phyloP scores from a whole-genome alignment of 2,329 filamentous ascomycete genomes.

The Arachnopeziza araneosa region DNA sequence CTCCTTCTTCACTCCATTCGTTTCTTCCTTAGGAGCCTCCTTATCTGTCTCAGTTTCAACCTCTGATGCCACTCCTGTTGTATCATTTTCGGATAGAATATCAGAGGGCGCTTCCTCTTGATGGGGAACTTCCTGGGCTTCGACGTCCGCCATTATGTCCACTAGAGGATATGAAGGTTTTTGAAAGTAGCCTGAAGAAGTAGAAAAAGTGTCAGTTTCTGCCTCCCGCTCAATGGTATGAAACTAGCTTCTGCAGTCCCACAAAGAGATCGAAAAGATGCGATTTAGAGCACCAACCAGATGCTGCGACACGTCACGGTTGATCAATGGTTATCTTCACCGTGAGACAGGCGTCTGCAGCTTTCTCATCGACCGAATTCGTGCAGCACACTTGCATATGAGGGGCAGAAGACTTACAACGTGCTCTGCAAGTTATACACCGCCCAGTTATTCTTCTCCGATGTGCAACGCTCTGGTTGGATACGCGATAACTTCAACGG shows the following conservation, averaged over 20 bases:
- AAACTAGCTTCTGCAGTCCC: constrained; percentile 6
- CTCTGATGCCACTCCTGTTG: constrained; percentile 10
- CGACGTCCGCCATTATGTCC: constrained; percentile 27
- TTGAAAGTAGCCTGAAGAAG: constrained; percentile 1
- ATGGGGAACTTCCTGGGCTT: constrained; percentile 18
- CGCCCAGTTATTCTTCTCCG: constrained; percentile 2
- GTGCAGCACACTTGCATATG: neutral
- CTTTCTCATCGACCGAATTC: constrained; percentile 1
- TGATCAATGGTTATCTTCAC: constrained; percentile 6
- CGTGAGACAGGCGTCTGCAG: neutral
- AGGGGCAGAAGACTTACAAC: constrained; percentile 12
- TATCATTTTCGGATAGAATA: constrained; percentile 23
- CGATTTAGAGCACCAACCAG: constrained; percentile 11
- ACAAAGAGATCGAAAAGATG: constrained; percentile 9
- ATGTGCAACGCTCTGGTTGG: neutral
- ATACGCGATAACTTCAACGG: neutral
- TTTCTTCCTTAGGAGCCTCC: constrained; percentile 21
- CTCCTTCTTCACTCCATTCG: constrained; percentile 30
- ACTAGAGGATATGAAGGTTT: neutral
- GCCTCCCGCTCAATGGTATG: constrained; percentile 7
- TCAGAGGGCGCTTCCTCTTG: constrained; percentile 21
- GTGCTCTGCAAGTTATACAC: constrained; percentile 12
- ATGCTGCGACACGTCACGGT: constrained; percentile 22
- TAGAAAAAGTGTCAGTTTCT: constrained; percentile 12
- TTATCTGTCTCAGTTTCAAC: constrained; percentile 23